Conservation (phyloP, 257 asterid species). For the Echium plantagineum region DNA sequence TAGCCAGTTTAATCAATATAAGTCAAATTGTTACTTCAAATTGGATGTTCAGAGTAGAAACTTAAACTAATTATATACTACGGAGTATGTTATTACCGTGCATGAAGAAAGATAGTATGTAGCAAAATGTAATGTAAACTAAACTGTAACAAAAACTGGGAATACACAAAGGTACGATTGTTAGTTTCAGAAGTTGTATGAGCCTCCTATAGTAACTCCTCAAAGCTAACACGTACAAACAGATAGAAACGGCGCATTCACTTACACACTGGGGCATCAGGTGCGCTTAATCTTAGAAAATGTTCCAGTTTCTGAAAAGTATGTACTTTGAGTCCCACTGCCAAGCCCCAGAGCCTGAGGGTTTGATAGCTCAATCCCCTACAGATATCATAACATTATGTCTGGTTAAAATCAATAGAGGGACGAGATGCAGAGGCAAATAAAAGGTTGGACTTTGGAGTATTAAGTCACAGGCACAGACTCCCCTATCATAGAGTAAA, state of each 20-base stretch:
- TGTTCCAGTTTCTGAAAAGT: slow-evolving; percentile 85
- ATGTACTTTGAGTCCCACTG: slow-evolving; percentile 83
- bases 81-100: too few species aligned
- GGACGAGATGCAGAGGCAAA: not conserved
- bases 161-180: too few species aligned
- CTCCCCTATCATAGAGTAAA: not conserved
- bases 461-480: not conserved
- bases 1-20: too few species aligned
- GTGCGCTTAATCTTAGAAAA: slow-evolving; percentile 81
- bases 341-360: slow-evolving; percentile 77
- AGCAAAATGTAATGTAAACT: too few species aligned
- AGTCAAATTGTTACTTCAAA: too few species aligned
- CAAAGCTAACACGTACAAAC: not conserved
- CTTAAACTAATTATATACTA: too few species aligned
- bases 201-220: too few species aligned
- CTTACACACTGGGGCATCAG: slow-evolving; percentile 11
- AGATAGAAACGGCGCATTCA: not conserved
- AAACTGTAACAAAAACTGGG: too few species aligned
- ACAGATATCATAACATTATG: slow-evolving; percentile 8
- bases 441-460: not conserved
- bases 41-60: too few species aligned
- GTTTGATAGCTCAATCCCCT: slow-evolving; percentile 94
- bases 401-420: slow-evolving; percentile 2
- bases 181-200: too few species aligned
- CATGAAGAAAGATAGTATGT: too few species aligned